Evolutionary conservation across 768 basidiomycete species (phyloP).

Genomic region (Mrakia frigida): DNA sequence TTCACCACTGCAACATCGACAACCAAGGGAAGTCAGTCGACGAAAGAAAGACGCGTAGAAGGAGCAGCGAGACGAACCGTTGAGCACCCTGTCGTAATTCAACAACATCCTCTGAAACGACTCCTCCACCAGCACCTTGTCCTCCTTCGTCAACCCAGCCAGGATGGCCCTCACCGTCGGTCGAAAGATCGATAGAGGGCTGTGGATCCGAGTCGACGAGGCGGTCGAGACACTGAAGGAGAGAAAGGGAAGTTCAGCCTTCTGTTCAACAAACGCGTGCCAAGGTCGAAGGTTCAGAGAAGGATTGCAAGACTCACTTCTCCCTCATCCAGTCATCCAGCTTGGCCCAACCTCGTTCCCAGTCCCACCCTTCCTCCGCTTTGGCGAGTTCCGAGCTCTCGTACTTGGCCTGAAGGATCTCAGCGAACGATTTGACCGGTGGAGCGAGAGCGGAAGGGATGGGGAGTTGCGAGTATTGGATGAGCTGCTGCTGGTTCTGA

Average conservation of each 20-base stretch:
- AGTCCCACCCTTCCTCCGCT: conserved; percentile 22
- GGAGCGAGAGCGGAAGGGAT: not conserved
- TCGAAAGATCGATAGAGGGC: conserved; percentile 13
- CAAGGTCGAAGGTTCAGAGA: too few relatives aligned
- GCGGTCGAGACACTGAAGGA: conserved; percentile 78
- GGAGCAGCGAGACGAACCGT: conserved; percentile 38
- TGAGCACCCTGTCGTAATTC: conserved; percentile 77
- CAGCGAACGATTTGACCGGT: not conserved
- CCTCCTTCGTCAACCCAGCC: conserved; percentile 46
- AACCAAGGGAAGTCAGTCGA: too few relatives aligned
- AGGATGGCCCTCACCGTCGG: conserved; percentile 44
- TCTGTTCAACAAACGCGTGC: too few relatives aligned
- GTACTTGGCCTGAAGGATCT: conserved; percentile 22
- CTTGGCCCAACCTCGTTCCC: conserved; percentile 65
- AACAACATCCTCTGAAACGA: conserved; percentile 91
- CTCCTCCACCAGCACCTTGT: conserved; percentile 96
- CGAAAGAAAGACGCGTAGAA: not conserved
- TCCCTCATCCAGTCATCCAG: conserved; percentile 91
- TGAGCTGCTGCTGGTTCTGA: not conserved
- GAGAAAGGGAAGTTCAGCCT: conserved; percentile 41
- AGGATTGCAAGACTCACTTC: conserved; percentile 54
- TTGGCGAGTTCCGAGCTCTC: conserved; percentile 20
- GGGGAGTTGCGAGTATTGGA: too few relatives aligned
- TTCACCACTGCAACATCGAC: conserved; percentile 81
- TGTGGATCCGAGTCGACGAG: conserved; percentile 52